Evolutionary conservation across 2,329 filamentous ascomycete species (phyloP), one percentile per base, ranked within the genome.

Genomic region (Monosporascus sp.): DNA sequence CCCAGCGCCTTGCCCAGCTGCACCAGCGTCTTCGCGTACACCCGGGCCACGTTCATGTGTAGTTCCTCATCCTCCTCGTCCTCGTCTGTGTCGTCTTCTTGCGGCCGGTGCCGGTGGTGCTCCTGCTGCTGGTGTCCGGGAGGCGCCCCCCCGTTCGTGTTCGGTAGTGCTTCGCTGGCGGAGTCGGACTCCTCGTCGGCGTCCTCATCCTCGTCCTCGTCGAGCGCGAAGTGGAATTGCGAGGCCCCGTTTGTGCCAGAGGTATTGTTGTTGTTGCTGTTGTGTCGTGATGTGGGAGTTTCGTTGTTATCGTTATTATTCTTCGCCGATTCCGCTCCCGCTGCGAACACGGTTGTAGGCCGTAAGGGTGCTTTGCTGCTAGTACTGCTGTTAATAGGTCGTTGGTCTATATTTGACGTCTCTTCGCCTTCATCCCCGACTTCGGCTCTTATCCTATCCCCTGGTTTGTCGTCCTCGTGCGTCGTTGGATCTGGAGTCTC

Each of bases 21-120:
- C 39, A 89, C 80, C 59, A 96, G 81, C 0, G 90, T 94, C 62
- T 80, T 80, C 67, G 94, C 89, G 71, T 94, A 96, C 2, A 95
- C 85, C 57, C 79, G 80, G 1, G 85, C 89, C 49, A 88, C 82
- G 58, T 88, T 85, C 78, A 92, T 83, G 58, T 88, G 79, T 60
- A 83, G 65, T 36, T 77, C 76, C 38, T 67, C 70, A 45, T 71
- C 70, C 8, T 73, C 71, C 2, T 60, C 63, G 5, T 61, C 63
- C 1, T 62, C 65, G 1, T 70, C 70, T n/a, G 57, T 57, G 46
- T 68, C 67, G 27, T 66, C 60, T 7, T 47, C 48, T 3, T 55
- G 20, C n/a, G 2, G 20, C 8, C 15, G 36, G n/a, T n/a, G 22
- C n/a, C 11, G 45, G 37, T 43, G 52, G 18, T 17, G 43, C n/a